A percentile compares a stretch with the other conserved stretches of the same genome.
Conservation (phyloP, 345 rosid genomes). For the Acer campestre region DNA sequence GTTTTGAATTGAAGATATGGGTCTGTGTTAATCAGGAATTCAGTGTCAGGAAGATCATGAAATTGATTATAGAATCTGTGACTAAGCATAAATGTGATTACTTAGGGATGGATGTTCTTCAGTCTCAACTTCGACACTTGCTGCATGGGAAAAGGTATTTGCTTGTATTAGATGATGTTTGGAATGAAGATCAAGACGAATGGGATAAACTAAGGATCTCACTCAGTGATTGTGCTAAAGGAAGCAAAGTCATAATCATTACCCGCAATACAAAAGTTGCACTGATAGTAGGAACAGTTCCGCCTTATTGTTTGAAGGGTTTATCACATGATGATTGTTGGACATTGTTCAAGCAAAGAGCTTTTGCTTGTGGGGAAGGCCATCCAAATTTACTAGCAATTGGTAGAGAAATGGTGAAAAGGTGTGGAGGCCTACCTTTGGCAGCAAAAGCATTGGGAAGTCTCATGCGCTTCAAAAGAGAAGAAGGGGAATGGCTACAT, state of each 20-base stretch:
- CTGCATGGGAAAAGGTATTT: constrained; percentile 22
- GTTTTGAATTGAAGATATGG: constrained; percentile 27
- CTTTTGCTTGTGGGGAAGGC: constrained; percentile 9
- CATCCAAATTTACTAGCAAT: constrained; percentile 7
- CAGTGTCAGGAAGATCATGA: constrained; percentile 2
- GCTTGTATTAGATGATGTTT: constrained; percentile 30
- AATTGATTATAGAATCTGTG: constrained; percentile 9
- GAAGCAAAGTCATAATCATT: constrained; percentile 24
- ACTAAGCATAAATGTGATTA: background rate
- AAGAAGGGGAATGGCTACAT: constrained; percentile 21
- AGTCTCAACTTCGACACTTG: background rate
- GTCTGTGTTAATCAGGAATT: constrained; percentile 22
- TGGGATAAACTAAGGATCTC: constrained; percentile 19
- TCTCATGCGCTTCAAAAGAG: constrained; percentile 28
- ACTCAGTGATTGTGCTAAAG: constrained; percentile 16
- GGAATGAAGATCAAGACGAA: constrained; percentile 24
- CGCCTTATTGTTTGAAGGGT: constrained; percentile 1
- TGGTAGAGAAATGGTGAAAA: constrained; percentile 21
- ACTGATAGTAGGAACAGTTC: background rate
- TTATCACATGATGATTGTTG: constrained; percentile 23
- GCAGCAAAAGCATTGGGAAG: constrained; percentile 30
- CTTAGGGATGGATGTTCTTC: constrained; percentile 23
- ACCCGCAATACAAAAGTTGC: constrained; percentile 26
- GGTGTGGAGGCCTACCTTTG: constrained; percentile 30
- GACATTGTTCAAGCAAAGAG: constrained; percentile 27